Percentiles rank a stretch among this genome's conserved stretches.
Conservation (phyloP, 495 filamentous ascomycete species). For the Aspergillus haitiensis region DNA sequence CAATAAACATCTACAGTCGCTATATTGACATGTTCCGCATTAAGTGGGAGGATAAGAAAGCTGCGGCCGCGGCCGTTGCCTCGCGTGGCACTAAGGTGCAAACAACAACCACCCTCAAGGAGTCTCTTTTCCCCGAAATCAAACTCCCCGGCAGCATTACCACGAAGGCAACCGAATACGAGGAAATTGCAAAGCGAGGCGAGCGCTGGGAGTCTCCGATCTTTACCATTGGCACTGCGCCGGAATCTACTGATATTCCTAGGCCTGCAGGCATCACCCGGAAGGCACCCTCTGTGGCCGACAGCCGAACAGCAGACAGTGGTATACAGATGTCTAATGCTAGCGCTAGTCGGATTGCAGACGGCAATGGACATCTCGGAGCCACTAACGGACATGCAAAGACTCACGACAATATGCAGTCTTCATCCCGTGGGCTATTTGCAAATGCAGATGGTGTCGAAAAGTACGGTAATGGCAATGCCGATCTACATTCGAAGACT, state of each 20-base stretch:
- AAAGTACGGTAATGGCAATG: constrained; percentile 45
- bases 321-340: constrained; percentile 6
- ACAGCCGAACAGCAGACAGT: constrained; percentile 20
- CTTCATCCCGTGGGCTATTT: constrained; percentile 46
- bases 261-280: constrained; percentile 60
- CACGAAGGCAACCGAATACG: constrained; percentile 93
- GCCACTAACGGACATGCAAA: constrained; percentile 20
- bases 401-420: constrained; percentile 19
- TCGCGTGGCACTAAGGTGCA: constrained; percentile 68
- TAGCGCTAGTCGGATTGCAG: neutral
- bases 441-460: constrained; percentile 46
- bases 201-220: constrained; percentile 94
- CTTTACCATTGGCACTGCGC: constrained; percentile 82
- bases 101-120: constrained; percentile 81
- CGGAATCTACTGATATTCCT: constrained; percentile 70
- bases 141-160: constrained; percentile 87
- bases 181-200: constrained; percentile 80
- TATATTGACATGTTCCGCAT: constrained; percentile 77
- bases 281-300: constrained; percentile 57
- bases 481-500: constrained; percentile 18
- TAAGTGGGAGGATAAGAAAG: constrained; percentile 67
- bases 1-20: constrained; percentile 81
- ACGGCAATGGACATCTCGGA: constrained; percentile 17
- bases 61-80: constrained; percentile 60
- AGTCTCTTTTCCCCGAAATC: constrained; percentile 87